These are phyloP conservation scores for Ceratorhiza oryzae-sativae DNA, from an alignment of 1,284 basidiomycete species.

Conservation along the genomic window DNA sequence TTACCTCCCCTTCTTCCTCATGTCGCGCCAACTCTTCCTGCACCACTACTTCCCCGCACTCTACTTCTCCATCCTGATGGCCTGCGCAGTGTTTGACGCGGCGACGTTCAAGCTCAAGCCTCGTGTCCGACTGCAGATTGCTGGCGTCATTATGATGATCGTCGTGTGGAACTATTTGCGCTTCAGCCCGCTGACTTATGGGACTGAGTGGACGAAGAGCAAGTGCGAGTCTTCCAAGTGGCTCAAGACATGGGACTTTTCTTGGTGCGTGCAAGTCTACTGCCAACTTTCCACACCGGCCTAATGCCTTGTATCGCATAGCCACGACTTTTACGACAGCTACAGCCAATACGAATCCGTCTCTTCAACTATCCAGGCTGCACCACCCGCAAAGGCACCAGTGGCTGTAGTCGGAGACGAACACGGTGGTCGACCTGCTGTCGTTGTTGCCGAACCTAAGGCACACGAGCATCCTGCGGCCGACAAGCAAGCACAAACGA, in stretches of 20 bases:
- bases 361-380: slow-evolving; percentile 48
- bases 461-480: slow-evolving; percentile 42
- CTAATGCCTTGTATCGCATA: slow-evolving; percentile 46
- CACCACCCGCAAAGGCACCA: slow-evolving; percentile 57
- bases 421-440: slow-evolving; percentile 39
- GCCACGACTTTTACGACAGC: slow-evolving; percentile 68
- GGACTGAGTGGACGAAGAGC: slow-evolving; percentile 82
- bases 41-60: slow-evolving; percentile 98
- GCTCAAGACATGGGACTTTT: slow-evolving; percentile 96
- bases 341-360: slow-evolving; percentile 32
- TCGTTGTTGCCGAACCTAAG: slow-evolving; percentile 37
- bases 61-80: slow-evolving; percentile 89
- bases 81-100: slow-evolving; percentile 84
- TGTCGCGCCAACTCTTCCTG: slow-evolving; percentile 94
- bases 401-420: slow-evolving; percentile 58
- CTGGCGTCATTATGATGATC: slow-evolving; percentile 71
- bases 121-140: slow-evolving; percentile 79
- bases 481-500: slow-evolving; percentile 50
- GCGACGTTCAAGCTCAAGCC: slow-evolving; percentile 81
- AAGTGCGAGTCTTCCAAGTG: slow-evolving; percentile 83
- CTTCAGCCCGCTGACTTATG: slow-evolving; percentile 88
- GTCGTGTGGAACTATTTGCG: slow-evolving; percentile 81
- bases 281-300: not conserved
- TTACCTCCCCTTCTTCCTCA: slow-evolving; percentile 96
- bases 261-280: slow-evolving; percentile 65